Percentiles rank a stretch among this genome's conserved stretches.
These are phyloP conservation scores for Backusella westeae DNA, from an alignment of 192 early-diverging fungal species.

Conservation along the genomic window DNA sequence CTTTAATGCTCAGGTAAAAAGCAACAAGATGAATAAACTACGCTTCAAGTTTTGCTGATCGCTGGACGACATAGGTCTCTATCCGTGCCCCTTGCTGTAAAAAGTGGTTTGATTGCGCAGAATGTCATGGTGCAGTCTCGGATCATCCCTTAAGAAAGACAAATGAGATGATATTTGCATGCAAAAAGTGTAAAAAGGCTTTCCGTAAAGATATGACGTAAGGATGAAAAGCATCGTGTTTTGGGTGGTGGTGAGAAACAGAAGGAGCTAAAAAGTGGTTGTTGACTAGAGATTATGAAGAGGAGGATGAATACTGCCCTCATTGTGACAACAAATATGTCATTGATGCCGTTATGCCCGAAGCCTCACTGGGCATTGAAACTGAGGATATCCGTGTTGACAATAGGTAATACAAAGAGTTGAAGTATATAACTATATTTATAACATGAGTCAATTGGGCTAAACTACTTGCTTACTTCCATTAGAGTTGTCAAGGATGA, in stretches of 20 bases:
- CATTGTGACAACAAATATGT: constrained; percentile 98
- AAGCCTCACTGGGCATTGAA: constrained; percentile 85
- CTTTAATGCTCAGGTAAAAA: constrained; percentile 89
- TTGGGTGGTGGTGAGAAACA: background rate
- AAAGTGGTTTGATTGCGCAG: constrained; percentile 96
- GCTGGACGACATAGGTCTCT: constrained; percentile 57
- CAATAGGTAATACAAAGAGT: constrained; percentile 39
- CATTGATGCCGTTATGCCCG: constrained; percentile 87
- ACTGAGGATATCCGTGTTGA: constrained; percentile 88
- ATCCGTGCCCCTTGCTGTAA: constrained; percentile 93
- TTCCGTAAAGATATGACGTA: constrained; percentile 29
- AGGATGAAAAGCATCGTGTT: background rate
- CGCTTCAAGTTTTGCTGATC: background rate
- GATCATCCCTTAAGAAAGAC: constrained; percentile 80
- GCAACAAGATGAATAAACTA: background rate
- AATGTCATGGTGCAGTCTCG: constrained; percentile 83
- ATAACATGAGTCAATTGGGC: background rate
- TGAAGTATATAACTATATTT: background rate
- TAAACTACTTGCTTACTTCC: background rate
- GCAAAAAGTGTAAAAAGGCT: constrained; percentile 90
- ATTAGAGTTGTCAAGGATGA: constrained; percentile 29
- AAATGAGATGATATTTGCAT: constrained; percentile 92
- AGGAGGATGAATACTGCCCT: constrained; percentile 96
- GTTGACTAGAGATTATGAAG: constrained; percentile 74
- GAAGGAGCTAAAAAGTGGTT: background rate